Evolutionary conservation across 192 early-diverging fungal species (phyloP).

Genomic region (Dimargaris cristalligena): DNA sequence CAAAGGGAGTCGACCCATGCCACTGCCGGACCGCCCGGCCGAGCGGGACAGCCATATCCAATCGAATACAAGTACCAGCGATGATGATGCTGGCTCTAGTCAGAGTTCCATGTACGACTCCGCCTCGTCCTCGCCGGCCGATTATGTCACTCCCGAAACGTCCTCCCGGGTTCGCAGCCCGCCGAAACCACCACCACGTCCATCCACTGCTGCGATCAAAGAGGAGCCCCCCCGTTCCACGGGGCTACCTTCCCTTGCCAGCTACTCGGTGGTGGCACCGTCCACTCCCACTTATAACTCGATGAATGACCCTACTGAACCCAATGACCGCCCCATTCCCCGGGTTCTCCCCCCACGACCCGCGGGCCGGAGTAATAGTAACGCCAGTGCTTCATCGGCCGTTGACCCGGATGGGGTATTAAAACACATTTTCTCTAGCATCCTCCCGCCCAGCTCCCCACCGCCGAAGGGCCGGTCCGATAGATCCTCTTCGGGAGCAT

Average conservation of each 20-base stretch:
- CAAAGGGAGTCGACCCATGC: background rate
- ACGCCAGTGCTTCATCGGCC: background rate
- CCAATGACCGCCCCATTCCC: background rate
- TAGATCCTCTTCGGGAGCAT: too few species aligned
- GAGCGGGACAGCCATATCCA: too few species aligned
- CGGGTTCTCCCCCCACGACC: background rate
- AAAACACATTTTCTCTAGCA: constrained; percentile 2
- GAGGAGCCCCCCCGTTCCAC: background rate
- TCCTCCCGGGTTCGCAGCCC: too few species aligned
- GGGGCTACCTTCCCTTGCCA: background rate
- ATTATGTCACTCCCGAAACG: too few species aligned
- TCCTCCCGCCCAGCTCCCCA: background rate
- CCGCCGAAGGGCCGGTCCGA: too few species aligned
- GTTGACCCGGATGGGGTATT: background rate
- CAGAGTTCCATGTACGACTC: too few species aligned
- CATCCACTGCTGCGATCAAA: too few species aligned
- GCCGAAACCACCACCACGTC: too few species aligned
- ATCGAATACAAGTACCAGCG: background rate
- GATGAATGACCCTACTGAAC: background rate
- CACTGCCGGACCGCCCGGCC: too few species aligned
- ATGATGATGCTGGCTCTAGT: too few species aligned
- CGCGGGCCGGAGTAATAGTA: background rate
- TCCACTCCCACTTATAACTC: background rate
- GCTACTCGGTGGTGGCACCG: background rate
- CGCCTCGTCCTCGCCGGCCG: too few species aligned